Conservation (phyloP, 2,329 filamentous ascomycete genomes). For the Fusarium marasasianum region DNA sequence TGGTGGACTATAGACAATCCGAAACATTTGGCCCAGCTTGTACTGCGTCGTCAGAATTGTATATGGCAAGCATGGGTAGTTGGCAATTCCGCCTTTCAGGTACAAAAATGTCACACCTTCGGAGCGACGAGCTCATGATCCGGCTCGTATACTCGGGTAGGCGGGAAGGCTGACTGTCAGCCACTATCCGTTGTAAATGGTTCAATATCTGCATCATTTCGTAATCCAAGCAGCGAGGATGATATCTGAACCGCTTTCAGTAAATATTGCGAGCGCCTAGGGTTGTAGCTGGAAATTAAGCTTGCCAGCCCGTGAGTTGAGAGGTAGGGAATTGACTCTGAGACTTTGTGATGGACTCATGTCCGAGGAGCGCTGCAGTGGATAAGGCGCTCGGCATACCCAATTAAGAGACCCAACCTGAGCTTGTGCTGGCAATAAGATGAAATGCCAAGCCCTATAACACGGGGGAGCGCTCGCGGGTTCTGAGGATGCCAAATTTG, state of each 20-base stretch:
- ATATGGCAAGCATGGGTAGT: neutral
- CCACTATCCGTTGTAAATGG: neutral
- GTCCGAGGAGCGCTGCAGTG: neutral
- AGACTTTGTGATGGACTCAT: neutral
- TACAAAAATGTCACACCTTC: neutral
- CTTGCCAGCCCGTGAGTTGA: neutral
- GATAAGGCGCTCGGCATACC: constrained; percentile 1
- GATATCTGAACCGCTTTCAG: constrained; percentile 4
- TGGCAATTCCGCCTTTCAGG: neutral
- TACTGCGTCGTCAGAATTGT: neutral
- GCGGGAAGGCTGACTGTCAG: neutral
- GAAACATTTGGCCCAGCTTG: neutral
- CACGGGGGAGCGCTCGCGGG: neutral
- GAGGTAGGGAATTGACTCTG: neutral
- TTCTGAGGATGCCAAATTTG: constrained; percentile 37
- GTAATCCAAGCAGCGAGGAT: neutral
- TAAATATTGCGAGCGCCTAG: neutral
- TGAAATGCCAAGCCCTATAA: constrained; percentile 5
- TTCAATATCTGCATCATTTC: neutral
- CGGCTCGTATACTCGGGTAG: neutral
- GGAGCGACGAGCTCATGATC: neutral
- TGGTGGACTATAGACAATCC: neutral
- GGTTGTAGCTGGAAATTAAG: neutral
- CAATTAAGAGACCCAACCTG: constrained; percentile 3
- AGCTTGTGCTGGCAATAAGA: constrained; percentile 7